Percentiles rank a stretch among this genome's conserved stretches.
Evolutionary conservation across 768 basidiomycete genomes (phyloP).

Genomic region (Xerocomellus intermedius): DNA sequence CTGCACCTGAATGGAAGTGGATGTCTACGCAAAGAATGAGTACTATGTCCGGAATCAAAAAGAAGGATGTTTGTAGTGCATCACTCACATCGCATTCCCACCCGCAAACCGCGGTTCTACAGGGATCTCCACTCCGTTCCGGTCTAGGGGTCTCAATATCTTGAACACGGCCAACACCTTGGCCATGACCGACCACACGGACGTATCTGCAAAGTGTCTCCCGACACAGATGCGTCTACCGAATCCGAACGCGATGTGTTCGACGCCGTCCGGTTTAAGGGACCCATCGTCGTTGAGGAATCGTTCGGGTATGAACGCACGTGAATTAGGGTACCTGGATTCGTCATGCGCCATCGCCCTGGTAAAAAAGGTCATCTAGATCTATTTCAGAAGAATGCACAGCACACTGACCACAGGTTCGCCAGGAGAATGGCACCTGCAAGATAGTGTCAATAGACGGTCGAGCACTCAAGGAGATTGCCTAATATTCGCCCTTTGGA

Average conservation of each 20-base stretch:
- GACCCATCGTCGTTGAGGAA: constrained; percentile 31
- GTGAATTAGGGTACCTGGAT: constrained; percentile 35
- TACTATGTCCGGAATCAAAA: too few species aligned
- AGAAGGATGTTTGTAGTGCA: background rate
- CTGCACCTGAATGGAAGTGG: background rate
- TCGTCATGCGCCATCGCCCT: constrained; percentile 15
- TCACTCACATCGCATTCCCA: constrained; percentile 9
- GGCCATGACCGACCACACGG: constrained; percentile 13
- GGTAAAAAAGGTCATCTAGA: too few species aligned
- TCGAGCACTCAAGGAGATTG: too few species aligned
- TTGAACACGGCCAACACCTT: constrained; percentile 7
- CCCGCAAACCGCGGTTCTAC: constrained; percentile 11
- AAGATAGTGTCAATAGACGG: background rate
- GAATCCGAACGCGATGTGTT: constrained; percentile 18
- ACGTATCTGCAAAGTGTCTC: constrained; percentile 16
- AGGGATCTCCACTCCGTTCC: constrained; percentile 4
- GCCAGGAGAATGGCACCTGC: constrained; percentile 7
- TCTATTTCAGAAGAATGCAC: background rate
- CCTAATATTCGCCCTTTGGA: constrained; percentile 31
- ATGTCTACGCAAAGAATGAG: background rate
- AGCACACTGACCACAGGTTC: constrained; percentile 9
- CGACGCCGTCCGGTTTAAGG: constrained; percentile 4
- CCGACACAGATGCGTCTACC: constrained; percentile 25
- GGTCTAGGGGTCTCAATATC: too few species aligned
- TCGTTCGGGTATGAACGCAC: constrained; percentile 38